Evolutionary conservation across 2,329 filamentous ascomycete species (phyloP).

Genomic region (Cytospora piceae): DNA sequence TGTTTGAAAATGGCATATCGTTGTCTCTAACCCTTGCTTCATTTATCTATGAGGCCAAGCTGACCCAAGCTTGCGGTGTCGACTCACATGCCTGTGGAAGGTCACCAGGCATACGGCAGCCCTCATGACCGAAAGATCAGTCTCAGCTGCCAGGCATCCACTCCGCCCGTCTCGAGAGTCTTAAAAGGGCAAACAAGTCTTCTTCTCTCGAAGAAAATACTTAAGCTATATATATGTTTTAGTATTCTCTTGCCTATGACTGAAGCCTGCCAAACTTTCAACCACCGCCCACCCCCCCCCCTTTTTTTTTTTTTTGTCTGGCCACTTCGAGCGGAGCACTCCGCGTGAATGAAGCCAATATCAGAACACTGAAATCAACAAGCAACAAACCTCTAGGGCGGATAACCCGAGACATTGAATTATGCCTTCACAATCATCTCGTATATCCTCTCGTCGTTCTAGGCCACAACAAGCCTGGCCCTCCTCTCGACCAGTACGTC

Average conservation of each 20-base stretch:
- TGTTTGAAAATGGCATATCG: not conserved
- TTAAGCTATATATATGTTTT: not conserved
- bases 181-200: not conserved
- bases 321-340: too few species aligned
- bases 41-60: not conserved
- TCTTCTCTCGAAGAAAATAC: not conserved
- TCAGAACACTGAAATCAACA: not conserved
- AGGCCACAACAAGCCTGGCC: conserved; percentile 13
- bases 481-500: conserved; percentile 1
- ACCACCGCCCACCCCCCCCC: too few species aligned
- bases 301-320: too few species aligned
- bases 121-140: conserved; percentile 11
- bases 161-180: not conserved
- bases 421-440: conserved; percentile 13
- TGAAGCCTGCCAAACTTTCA: not conserved
- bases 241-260: not conserved
- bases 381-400: not conserved
- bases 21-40: not conserved
- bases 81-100: conserved; percentile 19
- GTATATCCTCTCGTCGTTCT: conserved; percentile 2
- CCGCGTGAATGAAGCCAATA: too few species aligned
- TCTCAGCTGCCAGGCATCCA: conserved; percentile 18
- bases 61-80: not conserved
- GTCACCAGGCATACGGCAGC: conserved; percentile 10
- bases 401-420: not conserved